Conservation (phyloP, 148 eudicot genomes). For the Vaccinium vitisidaea region DNA sequence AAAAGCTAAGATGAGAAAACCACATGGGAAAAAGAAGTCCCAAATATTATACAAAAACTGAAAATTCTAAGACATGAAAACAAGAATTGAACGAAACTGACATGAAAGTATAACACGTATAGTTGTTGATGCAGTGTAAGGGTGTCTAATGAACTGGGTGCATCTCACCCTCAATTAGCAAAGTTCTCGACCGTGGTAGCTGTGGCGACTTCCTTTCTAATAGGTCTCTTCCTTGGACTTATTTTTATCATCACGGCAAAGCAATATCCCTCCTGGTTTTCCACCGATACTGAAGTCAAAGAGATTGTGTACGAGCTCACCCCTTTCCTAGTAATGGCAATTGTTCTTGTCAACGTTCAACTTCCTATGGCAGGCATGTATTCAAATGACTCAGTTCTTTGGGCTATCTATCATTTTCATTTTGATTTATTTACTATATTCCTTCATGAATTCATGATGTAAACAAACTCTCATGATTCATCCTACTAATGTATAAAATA, state of each 20-base stretch:
- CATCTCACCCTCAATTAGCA: constrained; percentile 41
- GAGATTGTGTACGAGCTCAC: constrained; percentile 37
- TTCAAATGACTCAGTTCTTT: no score
- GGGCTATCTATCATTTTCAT: no score
- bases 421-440: no score
- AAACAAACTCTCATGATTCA: no score
- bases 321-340: constrained; percentile 39
- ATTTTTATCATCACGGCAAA: constrained; percentile 22
- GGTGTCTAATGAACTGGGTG: constrained; percentile 62
- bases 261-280: constrained; percentile 37
- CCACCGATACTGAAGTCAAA: constrained; percentile 35
- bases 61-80: no score
- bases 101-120: neutral
- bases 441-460: no score
- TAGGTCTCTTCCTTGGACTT: constrained; percentile 31
- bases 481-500: no score
- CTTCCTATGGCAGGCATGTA: constrained; percentile 45
- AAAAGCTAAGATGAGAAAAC: no score
- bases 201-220: constrained; percentile 22
- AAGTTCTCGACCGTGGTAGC: constrained; percentile 44
- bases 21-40: no score
- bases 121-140: constrained; percentile 38
- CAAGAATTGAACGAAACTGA: neutral
- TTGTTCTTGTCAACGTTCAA: constrained; percentile 40
- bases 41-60: no score